These are phyloP conservation scores for Phaeotremella fagi DNA, from an alignment of 768 basidiomycete genomes.

Conservation along the genomic window DNA sequence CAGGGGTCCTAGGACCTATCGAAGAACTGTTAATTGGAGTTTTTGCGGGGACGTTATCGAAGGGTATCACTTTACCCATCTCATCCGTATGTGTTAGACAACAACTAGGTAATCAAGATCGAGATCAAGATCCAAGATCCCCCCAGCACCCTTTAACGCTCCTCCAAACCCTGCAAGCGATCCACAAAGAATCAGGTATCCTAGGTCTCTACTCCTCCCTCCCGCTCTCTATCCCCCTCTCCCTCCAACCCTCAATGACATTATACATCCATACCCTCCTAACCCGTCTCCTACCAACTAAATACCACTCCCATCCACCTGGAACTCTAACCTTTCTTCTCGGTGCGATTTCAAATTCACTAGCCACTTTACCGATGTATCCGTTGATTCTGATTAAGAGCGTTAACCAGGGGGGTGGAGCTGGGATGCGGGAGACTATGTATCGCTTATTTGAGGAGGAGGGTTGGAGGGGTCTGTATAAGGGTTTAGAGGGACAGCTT, in stretches of 20 bases:
- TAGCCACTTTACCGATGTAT: slow-evolving; percentile 37
- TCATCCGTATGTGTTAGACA: slow-evolving; percentile 35
- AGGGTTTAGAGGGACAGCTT: slow-evolving; percentile 35
- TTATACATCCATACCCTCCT: slow-evolving; percentile 34
- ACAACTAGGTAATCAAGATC: slow-evolving; percentile 11
- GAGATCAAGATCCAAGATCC: background rate
- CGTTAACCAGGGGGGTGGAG: slow-evolving; percentile 18
- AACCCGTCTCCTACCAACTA: slow-evolving; percentile 15
- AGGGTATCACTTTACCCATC: slow-evolving; percentile 34
- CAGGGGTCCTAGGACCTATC: background rate
- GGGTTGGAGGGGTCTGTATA: slow-evolving; percentile 28
- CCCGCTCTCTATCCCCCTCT: slow-evolving; percentile 26
- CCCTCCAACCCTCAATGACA: slow-evolving; percentile 37
- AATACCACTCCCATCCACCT: slow-evolving; percentile 20
- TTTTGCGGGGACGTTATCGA: slow-evolving; percentile 28
- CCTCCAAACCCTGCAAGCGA: slow-evolving; percentile 11
- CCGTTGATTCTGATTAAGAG: slow-evolving; percentile 35
- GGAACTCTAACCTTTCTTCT: slow-evolving; percentile 25
- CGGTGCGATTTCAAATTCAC: slow-evolving; percentile 31
- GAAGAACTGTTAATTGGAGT: slow-evolving; percentile 34
- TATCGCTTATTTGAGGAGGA: slow-evolving; percentile 10
- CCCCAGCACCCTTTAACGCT: background rate
- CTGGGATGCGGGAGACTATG: slow-evolving; percentile 7
- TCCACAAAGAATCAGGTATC: slow-evolving; percentile 24
- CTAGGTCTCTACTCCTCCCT: slow-evolving; percentile 28